These are phyloP conservation scores for Medicago arabica DNA, from an alignment of 306 rosid genomes.

Conservation along the genomic window DNA sequence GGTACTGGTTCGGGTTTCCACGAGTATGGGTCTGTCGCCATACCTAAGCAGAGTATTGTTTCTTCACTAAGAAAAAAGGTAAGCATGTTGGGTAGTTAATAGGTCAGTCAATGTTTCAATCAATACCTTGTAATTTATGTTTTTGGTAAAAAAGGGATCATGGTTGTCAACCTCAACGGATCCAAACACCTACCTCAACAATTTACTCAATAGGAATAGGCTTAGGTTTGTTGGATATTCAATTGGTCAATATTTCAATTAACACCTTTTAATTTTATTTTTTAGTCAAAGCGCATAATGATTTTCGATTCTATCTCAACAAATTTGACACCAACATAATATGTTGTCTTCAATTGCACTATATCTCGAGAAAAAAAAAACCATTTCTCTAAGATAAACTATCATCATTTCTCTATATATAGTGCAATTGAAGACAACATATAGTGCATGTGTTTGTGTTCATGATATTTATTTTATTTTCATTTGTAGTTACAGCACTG, in stretches of 20 bases:
- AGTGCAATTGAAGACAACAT: no score
- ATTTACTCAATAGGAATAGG: background rate
- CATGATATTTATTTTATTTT: constrained; percentile 18
- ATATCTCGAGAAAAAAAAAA: background rate
- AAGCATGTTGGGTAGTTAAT: background rate
- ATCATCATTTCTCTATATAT: background rate
- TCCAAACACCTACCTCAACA: background rate
- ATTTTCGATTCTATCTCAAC: constrained; percentile 16
- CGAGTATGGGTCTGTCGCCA: no score
- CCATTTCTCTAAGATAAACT: background rate
- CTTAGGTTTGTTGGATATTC: background rate
- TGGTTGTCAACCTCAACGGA: background rate
- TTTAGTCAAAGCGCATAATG: background rate
- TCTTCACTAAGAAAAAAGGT: no score
- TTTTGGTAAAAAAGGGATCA: background rate
- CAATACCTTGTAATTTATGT: background rate
- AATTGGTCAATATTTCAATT: constrained; percentile 15
- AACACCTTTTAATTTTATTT: constrained; percentile 6
- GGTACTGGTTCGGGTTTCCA: no score
- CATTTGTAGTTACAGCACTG: constrained; percentile 48
- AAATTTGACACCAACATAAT: background rate
- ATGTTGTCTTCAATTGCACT: background rate
- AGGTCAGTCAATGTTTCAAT: constrained; percentile 11
- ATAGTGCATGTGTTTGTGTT: background rate
- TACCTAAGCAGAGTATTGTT: no score